Conservation (phyloP, 768 basidiomycete species). For the Suillus clintonianus region DNA sequence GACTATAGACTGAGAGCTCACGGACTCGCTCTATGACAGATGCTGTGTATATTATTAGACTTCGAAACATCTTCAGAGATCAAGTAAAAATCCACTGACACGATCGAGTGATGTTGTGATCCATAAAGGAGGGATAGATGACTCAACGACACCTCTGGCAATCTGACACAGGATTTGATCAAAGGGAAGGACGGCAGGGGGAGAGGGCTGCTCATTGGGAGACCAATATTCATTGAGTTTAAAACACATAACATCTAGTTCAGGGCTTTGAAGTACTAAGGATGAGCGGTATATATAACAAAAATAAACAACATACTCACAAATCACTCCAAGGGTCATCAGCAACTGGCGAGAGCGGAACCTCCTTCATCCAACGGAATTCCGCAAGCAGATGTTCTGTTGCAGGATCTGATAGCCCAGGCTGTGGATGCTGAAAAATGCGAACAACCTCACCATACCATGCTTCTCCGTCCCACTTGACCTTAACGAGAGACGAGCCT, state of each 20-base stretch:
- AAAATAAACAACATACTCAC: slow-evolving; percentile 7
- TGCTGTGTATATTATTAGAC: too few species aligned
- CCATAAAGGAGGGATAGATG: slow-evolving; percentile 16
- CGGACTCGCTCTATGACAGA: too few species aligned
- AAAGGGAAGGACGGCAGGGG: slow-evolving; percentile 16
- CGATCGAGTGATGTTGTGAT: slow-evolving; percentile 18
- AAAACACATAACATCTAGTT: slow-evolving; percentile 21
- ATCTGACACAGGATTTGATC: slow-evolving; percentile 17
- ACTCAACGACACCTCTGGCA: slow-evolving; percentile 8
- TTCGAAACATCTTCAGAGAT: too few species aligned
- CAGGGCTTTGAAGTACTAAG: slow-evolving; percentile 16
- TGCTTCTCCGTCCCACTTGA: neutral
- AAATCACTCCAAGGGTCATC: slow-evolving; percentile 14
- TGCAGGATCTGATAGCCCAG: neutral
- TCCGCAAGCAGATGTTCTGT: slow-evolving; percentile 3
- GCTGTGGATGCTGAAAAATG: slow-evolving; percentile 18
- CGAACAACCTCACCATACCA: slow-evolving; percentile 14
- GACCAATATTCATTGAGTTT: slow-evolving; percentile 7
- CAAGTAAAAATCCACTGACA: neutral
- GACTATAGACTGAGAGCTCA: too few species aligned
- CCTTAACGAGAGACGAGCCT: slow-evolving; percentile 16
- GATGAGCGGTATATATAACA: neutral
- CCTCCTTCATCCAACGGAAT: slow-evolving; percentile 4
- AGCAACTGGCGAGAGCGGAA: neutral
- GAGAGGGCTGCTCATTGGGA: neutral